Evolutionary conservation across 345 rosid species (phyloP).

Genomic region (Populus pruinosa): DNA sequence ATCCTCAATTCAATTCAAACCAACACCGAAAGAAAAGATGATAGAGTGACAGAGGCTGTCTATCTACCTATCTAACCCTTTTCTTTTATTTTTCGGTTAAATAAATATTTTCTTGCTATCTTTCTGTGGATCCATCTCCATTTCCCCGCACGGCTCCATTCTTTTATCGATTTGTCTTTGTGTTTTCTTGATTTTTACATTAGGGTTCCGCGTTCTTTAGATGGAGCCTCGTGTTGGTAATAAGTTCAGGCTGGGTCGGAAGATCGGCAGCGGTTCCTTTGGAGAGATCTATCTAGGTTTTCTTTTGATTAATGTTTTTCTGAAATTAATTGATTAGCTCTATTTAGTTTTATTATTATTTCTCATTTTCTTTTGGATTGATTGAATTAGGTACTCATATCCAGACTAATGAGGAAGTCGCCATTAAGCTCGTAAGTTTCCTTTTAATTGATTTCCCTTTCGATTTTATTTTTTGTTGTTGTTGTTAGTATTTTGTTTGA

Average conservation of each 20-base stretch:
- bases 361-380: background rate
- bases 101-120: background rate
- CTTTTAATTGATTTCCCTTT: background rate
- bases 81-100: background rate
- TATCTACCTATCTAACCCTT: background rate
- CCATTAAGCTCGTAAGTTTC: constrained; percentile 86
- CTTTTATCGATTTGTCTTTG: background rate
- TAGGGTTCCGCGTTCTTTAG: constrained; percentile 5
- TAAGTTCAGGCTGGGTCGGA: constrained; percentile 85
- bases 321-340: background rate
- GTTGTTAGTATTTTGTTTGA: no score
- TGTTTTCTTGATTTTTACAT: background rate
- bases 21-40: background rate
- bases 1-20: constrained; percentile 9
- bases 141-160: background rate
- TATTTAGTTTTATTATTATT: background rate
- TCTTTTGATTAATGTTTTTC: constrained; percentile 4
- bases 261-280: constrained; percentile 99
- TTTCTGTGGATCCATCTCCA: background rate
- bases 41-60: background rate
- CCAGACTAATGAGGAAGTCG: constrained; percentile 93
- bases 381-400: constrained; percentile 61
- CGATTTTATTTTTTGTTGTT: background rate
- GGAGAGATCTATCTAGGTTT: constrained; percentile 99
- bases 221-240: constrained; percentile 94